phyloP scores from a whole-genome alignment of 139 green algal genomes.

The Mesotaenium endlicherianum region DNA sequence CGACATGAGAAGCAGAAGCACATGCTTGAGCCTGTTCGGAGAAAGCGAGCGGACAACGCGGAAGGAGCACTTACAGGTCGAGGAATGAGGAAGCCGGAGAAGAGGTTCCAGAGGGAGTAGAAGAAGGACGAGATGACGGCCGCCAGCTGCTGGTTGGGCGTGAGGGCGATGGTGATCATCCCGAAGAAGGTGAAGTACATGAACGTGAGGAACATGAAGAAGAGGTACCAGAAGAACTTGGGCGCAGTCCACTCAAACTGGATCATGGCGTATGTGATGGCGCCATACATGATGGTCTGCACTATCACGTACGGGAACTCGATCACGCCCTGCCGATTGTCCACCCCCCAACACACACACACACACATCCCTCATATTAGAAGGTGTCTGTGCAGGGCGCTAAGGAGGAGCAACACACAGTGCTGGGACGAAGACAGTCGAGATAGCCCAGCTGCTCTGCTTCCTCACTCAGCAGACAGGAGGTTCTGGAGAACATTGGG shows the following conservation, averaged over 20 bases:
- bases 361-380: too few species aligned
- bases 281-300: slow-evolving; percentile 51
- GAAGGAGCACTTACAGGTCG: slow-evolving; percentile 19
- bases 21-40: background rate
- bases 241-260: slow-evolving; percentile 51
- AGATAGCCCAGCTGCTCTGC: too few species aligned
- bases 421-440: too few species aligned
- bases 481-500: background rate
- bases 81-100: slow-evolving; percentile 58
- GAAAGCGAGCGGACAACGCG: background rate
- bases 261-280: slow-evolving; percentile 56
- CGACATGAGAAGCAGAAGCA: too few species aligned
- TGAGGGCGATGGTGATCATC: slow-evolving; percentile 58
- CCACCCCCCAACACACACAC: too few species aligned
- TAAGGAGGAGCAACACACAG: too few species aligned
- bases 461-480: too few species aligned
- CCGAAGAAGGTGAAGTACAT: slow-evolving; percentile 64
- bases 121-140: slow-evolving; percentile 52
- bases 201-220: slow-evolving; percentile 65
- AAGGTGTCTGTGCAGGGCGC: too few species aligned
- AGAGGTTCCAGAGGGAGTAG: slow-evolving; percentile 62
- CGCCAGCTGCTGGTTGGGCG: slow-evolving; percentile 54
- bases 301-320: slow-evolving; percentile 37
- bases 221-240: slow-evolving; percentile 68
- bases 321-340: slow-evolving; percentile 25